Base-by-base conservation (phyloP, 257 asterid species). In the Solanum stenotomum region DNA sequence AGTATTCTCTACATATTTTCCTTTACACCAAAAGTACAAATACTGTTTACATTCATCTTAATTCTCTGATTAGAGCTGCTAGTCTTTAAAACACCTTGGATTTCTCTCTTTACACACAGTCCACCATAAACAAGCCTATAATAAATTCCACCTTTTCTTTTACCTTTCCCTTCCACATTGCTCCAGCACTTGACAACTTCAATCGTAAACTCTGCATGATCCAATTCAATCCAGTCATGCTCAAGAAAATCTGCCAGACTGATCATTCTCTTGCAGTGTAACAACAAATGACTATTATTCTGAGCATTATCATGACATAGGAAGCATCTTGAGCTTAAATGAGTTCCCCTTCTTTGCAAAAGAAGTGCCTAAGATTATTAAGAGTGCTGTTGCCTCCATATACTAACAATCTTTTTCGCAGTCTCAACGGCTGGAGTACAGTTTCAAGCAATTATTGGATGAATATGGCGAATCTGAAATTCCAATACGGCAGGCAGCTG, bases 351-450 rank as follows among this genome's bases (percentile, higher is more conserved):
- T 31, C 78, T 71, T 31, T 71, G 40, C 78, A 71, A 71, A 31
- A 71, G 40, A 71, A 31, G n/a, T 42, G 37, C 84, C 37, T 40
- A 42, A 13, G 84, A 40, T 25, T n/a, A 13, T 78, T 78, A 42
- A 38, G 56, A 78, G n/a, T 42, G 37, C 84, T 14, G 27, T 78
- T 78, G 84, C 84, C 63, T 78, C 84, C 37, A 38, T 40, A 78
- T 4, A 14, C 84, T 78, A 4, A 78, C 5, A 8, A 6, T 78
- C 84, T 40, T 38, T 23, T 87, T 77, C 82, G 86, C 89, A 96
- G 98, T 95, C 95, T 88, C 89, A 87, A 87, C 92, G 96, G 87
- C 68, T 96, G 85, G 61, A 74, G 63, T 70, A 46, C 33, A 75
- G 89, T 72, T 88, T 92, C 82, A 85, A 83, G 89, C 74, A 78